Base-by-base conservation (phyloP, 192 early-diverging fungal genomes). In the Lobulomyces angularis region DNA sequence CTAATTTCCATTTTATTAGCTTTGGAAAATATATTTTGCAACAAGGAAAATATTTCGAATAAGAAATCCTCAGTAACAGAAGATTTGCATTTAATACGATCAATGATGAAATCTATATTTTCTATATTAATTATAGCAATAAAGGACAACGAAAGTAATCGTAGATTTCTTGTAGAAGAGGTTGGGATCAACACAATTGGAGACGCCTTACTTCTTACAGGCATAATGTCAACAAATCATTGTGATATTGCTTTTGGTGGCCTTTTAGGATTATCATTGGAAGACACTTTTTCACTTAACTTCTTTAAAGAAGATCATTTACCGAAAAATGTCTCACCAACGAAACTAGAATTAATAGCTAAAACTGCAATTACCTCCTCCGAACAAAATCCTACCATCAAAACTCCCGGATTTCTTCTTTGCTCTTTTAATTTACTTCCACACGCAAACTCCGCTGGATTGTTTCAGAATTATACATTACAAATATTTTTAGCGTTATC, bases 1-100 rank as follows among this genome's bases (percentile, higher is more conserved):
- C 49, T 80, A 11, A 60, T 77, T 1, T 78, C 75, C 2, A 58
- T 71, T 8, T 78, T 2, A 63, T 78, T 14, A 46, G 74, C 6
- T 43, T 78, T 3, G 69, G 72, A 43, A 56, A 39, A 39, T 12
- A 16, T 39, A 22, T 21, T 39, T 55, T 35, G 35, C 18, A 18
- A 1, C 24, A 11, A 19, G 5, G 8, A 2, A 58, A 36, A 61
- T 60, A 1, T 70, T 74, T 49, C 29, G 45, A 29, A 11, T 51
- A 17, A 33, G 31, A 29, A 16, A 26, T 23, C 2, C 6, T 43
- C 33, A 55, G 45, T 9, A 41, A 40, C 1, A 54, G 43, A 20
- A 16, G 32, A 19, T 51, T 40, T 39, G 12, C 32, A 27, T 22
- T 4, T 36, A 37, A 17, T 29, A 53, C 18, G 30, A 3, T 0